phyloP scores from a whole-genome alignment of 2,329 filamentous ascomycete genomes.

The Allantophomopsis lycopodina region DNA sequence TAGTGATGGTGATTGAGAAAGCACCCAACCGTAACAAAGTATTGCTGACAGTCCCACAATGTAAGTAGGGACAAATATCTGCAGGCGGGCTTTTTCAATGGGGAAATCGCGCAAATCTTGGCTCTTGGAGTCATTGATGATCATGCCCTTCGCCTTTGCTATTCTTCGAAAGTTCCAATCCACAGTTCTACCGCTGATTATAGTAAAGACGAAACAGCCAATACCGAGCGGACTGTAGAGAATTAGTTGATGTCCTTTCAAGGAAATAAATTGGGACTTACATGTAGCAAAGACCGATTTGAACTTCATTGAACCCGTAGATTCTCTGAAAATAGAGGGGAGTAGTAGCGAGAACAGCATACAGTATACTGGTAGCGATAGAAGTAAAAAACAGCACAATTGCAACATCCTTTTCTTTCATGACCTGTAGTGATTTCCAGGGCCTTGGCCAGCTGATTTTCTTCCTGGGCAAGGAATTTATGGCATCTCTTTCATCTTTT shows the following conservation, averaged over 20 bases:
- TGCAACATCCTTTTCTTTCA: neutral
- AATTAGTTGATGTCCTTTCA: slow-evolving; percentile 15
- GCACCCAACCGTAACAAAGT: slow-evolving; percentile 21
- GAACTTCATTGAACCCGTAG: slow-evolving; percentile 27
- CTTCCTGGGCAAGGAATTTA: neutral
- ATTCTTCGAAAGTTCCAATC: slow-evolving; percentile 15
- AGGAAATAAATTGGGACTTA: slow-evolving; percentile 33
- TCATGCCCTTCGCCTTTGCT: slow-evolving; percentile 16
- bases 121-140: slow-evolving; percentile 20
- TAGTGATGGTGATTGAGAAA: slow-evolving; percentile 18
- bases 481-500: neutral
- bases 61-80: slow-evolving; percentile 11
- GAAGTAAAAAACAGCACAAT: slow-evolving; percentile 24
- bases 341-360: slow-evolving; percentile 39
- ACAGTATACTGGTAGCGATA: slow-evolving; percentile 37
- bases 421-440: too few relatives aligned
- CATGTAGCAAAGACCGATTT: slow-evolving; percentile 21
- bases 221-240: slow-evolving; percentile 19
- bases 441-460: too few relatives aligned
- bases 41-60: slow-evolving; percentile 19
- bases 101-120: slow-evolving; percentile 21
- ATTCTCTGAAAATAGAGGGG: slow-evolving; percentile 29
- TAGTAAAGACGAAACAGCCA: slow-evolving; percentile 37
- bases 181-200: slow-evolving; percentile 35
- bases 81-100: slow-evolving; percentile 11